Evolutionary conservation across 805 yeast genomes (phyloP), one percentile per base, ranked within the genome.

Genomic region (Barnettozyma pratensis): DNA sequence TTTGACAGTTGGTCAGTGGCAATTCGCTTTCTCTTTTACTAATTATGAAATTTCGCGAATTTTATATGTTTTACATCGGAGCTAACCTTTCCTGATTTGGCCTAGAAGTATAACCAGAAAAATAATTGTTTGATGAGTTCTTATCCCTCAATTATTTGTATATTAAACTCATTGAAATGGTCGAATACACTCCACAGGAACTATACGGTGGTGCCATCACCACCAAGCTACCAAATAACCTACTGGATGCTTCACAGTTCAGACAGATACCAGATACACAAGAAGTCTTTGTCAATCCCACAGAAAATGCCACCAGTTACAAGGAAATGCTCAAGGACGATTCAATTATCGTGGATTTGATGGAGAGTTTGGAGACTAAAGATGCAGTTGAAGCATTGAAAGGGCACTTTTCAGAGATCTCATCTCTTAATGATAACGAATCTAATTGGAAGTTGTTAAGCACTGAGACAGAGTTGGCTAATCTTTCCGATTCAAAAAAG

Each of bases 201-300:
- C 65, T 90, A 6, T 91, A 84, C 61, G 98, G 98, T 0, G 98
- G 97, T 1, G 94, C 96, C 0, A 75, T 90, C 19, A 60, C 73
- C 3, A 73, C 81, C 0, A 65, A 64, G 4, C 50, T 90, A 5
- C 96, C 96, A 0, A 49, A 55, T 1, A 77, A 76, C 0, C 72
- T 84, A 43, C 60, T 84, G 2, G 97, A 94, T 64, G 97, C 90
- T 0, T 85, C 96, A 1, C 64, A 71, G 36, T 62, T 91, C 43
- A 71, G 99, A 48, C 87, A 87, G 51, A 79, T 94, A 4, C 98
- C 99, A 0, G 97, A 94, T 60, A 82, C 90, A 1, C 98, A 94
- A 63, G 99, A 92, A 64, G 97, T 92, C 28, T 94, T 77, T 64
- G 80, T 91, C 4, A 75, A 74, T 44, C 59, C 65, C 11, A 56